Evolutionary conservation across 352 stramenopile genomes (phyloP).

Genomic region (Phytopythium ostracodes): DNA sequence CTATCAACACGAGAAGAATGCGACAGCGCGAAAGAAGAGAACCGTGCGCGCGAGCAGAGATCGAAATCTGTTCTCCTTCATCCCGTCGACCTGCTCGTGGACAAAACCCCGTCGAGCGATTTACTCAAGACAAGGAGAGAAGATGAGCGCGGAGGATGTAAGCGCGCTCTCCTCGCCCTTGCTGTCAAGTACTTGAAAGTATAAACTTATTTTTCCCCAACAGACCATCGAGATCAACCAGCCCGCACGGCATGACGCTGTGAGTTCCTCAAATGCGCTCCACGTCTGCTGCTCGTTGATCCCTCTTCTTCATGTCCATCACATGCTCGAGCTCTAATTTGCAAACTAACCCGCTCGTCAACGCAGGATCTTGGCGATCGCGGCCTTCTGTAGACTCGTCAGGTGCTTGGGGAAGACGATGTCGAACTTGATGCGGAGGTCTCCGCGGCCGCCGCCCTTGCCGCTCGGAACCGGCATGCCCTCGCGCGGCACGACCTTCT

Average conservation of each 20-base stretch:
- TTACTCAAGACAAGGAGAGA: constrained; percentile 5
- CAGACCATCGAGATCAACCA: not conserved
- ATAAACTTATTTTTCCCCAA: constrained; percentile 8
- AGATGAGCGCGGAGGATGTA: not conserved
- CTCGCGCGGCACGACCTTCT: constrained; percentile 92
- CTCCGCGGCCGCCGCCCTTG: constrained; percentile 62
- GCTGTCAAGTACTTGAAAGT: constrained; percentile 9
- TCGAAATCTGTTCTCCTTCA: constrained; percentile 6
- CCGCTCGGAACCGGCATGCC: constrained; percentile 91
- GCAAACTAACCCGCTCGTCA: constrained; percentile 15
- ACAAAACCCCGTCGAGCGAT: not conserved
- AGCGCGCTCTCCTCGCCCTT: not conserved
- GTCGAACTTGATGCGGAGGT: constrained; percentile 95
- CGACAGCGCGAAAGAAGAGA: not conserved
- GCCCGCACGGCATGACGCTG: not conserved
- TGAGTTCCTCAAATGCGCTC: not conserved
- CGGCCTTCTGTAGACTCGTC: constrained; percentile 88
- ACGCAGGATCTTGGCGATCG: constrained; percentile 76
- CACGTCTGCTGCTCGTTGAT: not conserved
- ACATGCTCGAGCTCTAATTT: not conserved
- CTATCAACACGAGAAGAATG: not conserved
- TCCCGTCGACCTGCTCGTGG: not conserved
- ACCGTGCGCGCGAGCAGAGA: constrained; percentile 6
- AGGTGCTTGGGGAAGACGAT: constrained; percentile 95
- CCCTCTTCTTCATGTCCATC: not conserved